Evolutionary conservation across 768 basidiomycete genomes (phyloP).

Genomic region (Leccinum uliginosum): DNA sequence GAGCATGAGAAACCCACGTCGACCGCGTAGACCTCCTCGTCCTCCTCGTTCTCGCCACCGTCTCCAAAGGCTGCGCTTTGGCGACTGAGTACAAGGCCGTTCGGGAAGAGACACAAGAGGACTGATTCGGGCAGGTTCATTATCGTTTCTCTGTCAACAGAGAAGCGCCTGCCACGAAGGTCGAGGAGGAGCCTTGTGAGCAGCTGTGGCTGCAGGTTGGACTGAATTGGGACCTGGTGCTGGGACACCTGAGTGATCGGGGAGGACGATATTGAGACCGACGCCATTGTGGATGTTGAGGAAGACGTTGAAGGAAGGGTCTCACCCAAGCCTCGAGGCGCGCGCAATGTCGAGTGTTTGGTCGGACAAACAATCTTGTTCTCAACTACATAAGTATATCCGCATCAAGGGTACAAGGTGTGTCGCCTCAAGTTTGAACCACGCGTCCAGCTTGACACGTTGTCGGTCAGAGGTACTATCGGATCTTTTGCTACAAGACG

Average conservation of each 20-base stretch:
- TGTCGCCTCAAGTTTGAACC: slow-evolving; percentile 18
- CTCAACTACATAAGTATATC: no score
- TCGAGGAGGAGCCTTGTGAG: slow-evolving; percentile 88
- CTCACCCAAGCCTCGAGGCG: slow-evolving; percentile 28
- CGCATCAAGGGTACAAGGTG: slow-evolving; percentile 9
- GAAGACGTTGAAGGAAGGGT: slow-evolving; percentile 8
- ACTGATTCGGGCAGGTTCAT: slow-evolving; percentile 99
- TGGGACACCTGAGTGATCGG: slow-evolving; percentile 57
- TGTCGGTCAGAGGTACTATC: slow-evolving; percentile 4
- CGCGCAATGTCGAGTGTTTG: slow-evolving; percentile 26
- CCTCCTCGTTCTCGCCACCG: slow-evolving; percentile 69
- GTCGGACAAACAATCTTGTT: slow-evolving; percentile 29
- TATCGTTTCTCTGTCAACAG: slow-evolving; percentile 94
- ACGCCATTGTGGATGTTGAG: slow-evolving; percentile 32
- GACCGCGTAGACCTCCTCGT: slow-evolving; percentile 92
- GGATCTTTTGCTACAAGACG: neutral
- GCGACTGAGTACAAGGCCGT: slow-evolving; percentile 89
- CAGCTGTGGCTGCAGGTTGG: slow-evolving; percentile 79
- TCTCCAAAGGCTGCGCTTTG: slow-evolving; percentile 75
- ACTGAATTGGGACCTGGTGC: slow-evolving; percentile 50
- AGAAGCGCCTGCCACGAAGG: slow-evolving; percentile 85
- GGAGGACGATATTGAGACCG: slow-evolving; percentile 44
- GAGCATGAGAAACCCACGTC: slow-evolving; percentile 60
- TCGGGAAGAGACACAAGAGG: slow-evolving; percentile 93
- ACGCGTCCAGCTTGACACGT: slow-evolving; percentile 16